Percentiles rank a stretch among this genome's conserved stretches.
These are phyloP conservation scores for Erythrophleum fordii DNA, from an alignment of 306 rosid genomes.

Conservation along the genomic window DNA sequence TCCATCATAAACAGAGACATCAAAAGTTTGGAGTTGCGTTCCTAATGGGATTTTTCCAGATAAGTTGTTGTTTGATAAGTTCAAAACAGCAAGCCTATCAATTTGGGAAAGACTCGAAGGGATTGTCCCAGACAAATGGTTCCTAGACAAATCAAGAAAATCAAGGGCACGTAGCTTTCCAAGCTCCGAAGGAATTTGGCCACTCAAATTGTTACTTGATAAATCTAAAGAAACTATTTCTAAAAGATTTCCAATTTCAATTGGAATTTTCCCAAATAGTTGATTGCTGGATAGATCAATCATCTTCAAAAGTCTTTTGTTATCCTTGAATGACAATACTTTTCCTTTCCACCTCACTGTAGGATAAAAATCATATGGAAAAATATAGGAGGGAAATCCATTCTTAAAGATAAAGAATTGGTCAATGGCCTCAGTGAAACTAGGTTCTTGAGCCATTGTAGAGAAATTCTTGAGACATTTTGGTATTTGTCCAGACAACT, in stretches of 20 bases:
- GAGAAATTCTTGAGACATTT: neutral
- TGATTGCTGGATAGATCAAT: constrained; percentile 23
- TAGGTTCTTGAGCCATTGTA: neutral
- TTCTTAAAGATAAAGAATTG: neutral
- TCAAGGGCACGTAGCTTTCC: neutral
- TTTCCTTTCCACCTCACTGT: neutral
- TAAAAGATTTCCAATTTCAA: neutral
- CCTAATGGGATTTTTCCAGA: constrained; percentile 19
- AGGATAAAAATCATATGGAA: neutral
- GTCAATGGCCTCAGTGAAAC: neutral
- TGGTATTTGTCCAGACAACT: neutral
- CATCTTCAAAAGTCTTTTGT: neutral
- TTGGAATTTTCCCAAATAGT: neutral
- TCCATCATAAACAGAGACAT: neutral
- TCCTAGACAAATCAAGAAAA: constrained; percentile 21
- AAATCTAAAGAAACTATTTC: neutral
- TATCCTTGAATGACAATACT: neutral
- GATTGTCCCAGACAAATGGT: neutral
- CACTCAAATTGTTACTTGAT: too few species aligned
- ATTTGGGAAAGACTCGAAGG: neutral
- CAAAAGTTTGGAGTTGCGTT: constrained; percentile 14
- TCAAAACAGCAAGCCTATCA: too few species aligned
- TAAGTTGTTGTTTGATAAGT: too few species aligned
- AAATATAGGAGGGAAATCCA: neutral
- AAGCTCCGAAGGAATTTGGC: neutral